Percentiles rank a stretch among this genome's conserved stretches.
Conservation (phyloP, 2,329 filamentous ascomycete genomes). For the Aspergillus alliaceus region DNA sequence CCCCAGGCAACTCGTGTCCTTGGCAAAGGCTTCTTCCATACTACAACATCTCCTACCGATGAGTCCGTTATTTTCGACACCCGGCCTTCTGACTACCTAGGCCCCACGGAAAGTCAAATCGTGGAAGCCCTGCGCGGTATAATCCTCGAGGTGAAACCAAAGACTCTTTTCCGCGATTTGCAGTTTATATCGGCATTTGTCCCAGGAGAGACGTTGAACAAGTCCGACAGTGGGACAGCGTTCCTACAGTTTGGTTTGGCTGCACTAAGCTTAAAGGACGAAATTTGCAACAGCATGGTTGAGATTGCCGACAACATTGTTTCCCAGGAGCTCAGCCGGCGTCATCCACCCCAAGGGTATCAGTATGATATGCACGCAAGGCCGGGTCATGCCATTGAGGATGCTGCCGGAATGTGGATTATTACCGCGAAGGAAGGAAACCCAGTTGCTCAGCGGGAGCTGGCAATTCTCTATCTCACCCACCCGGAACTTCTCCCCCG, state of each 20-base stretch:
- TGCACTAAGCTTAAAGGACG: slow-evolving; percentile 82
- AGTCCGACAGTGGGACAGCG: slow-evolving; percentile 65
- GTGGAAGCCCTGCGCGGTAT: slow-evolving; percentile 66
- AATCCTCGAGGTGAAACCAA: slow-evolving; percentile 71
- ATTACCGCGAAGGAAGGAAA: slow-evolving; percentile 93
- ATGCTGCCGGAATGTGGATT: slow-evolving; percentile 85
- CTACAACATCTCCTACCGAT: slow-evolving; percentile 23
- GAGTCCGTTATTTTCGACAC: slow-evolving; percentile 35
- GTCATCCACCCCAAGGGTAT: slow-evolving; percentile 31
- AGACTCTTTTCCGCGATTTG: slow-evolving; percentile 77
- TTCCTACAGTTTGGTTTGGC: slow-evolving; percentile 91
- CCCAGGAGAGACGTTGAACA: slow-evolving; percentile 57
- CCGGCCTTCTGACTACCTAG: slow-evolving; percentile 45
- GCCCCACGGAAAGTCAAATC: slow-evolving; percentile 62
- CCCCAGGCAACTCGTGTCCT: slow-evolving; percentile 11
- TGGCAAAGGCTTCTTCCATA: slow-evolving; percentile 19
- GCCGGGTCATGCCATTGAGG: slow-evolving; percentile 51
- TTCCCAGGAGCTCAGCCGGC: slow-evolving; percentile 51
- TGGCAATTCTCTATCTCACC: slow-evolving; percentile 90
- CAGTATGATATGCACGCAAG: slow-evolving; percentile 33
- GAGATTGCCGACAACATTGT: slow-evolving; percentile 70
- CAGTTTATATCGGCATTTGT: slow-evolving; percentile 69
- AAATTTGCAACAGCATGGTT: slow-evolving; percentile 82
- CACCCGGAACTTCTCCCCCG: slow-evolving; percentile 81
- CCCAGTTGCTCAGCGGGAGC: slow-evolving; percentile 83